phyloP scores from a whole-genome alignment of 2,329 filamentous ascomycete species.

The Phoma sp. region DNA sequence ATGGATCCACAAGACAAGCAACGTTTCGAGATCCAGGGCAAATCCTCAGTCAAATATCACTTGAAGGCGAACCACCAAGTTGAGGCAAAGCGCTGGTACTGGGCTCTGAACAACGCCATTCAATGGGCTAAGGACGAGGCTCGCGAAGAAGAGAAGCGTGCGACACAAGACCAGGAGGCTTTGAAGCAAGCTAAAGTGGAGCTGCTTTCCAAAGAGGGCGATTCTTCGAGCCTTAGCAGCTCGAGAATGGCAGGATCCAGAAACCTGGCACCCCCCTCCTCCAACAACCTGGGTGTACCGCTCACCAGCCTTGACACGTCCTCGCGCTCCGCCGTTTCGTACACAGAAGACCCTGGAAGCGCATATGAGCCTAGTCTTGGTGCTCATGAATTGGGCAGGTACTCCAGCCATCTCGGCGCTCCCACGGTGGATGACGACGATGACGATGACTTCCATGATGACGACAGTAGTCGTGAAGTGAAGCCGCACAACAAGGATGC shows the following conservation, averaged over 20 bases:
- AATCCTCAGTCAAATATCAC: constrained; percentile 98
- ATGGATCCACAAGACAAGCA: constrained; percentile 99
- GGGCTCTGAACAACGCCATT: constrained; percentile 98
- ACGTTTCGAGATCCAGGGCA: constrained; percentile 96
- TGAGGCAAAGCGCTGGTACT: constrained; percentile 98
- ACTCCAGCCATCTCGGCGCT: constrained; percentile 57
- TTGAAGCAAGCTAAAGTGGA: constrained; percentile 79
- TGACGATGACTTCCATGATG: constrained; percentile 80
- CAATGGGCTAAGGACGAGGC: constrained; percentile 98
- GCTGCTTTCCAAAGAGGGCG: constrained; percentile 58
- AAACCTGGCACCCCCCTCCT: constrained; percentile 39
- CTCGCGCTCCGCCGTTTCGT: constrained; percentile 54
- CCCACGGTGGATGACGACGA: constrained; percentile 63
- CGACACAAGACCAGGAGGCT: constrained; percentile 74
- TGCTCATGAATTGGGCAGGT: constrained; percentile 60
- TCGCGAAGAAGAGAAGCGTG: constrained; percentile 82
- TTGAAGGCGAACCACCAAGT: constrained; percentile 98
- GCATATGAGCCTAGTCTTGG: constrained; percentile 64
- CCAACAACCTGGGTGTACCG: constrained; percentile 57
- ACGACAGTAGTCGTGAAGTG: constrained; percentile 77
- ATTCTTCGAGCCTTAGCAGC: constrained; percentile 48
- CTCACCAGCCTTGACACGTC: constrained; percentile 49
- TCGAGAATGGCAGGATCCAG: constrained; percentile 38
- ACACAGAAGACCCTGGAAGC: constrained; percentile 62
- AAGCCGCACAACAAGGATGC: constrained; percentile 84